Conservation (phyloP, 1,284 basidiomycete species). For the Ceratobasidium sp. region DNA sequence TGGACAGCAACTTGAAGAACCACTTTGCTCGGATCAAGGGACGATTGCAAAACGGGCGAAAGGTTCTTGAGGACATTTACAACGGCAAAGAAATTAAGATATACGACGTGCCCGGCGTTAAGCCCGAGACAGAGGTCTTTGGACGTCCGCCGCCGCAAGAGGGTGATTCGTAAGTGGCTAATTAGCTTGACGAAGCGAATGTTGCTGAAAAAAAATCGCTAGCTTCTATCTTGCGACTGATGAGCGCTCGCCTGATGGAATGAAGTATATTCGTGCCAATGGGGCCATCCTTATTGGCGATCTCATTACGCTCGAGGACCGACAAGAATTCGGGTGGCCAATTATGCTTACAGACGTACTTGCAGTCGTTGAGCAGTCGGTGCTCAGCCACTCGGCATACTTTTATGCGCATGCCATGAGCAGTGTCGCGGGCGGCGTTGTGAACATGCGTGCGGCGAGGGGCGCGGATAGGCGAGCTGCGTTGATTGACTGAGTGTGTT, state of each 20-base stretch:
- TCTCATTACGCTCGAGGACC: conserved; percentile 59
- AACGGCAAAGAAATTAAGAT: conserved; percentile 42
- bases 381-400: conserved; percentile 57
- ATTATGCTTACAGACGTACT: conserved; percentile 61
- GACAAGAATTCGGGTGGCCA: conserved; percentile 58
- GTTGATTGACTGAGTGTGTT: conserved; percentile 49
- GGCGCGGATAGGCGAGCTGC: conserved; percentile 59
- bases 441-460: conserved; percentile 58
- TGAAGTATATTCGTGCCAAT: conserved; percentile 55
- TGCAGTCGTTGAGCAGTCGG: conserved; percentile 60
- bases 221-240: conserved; percentile 64
- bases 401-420: conserved; percentile 62
- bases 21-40: conserved; percentile 58
- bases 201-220: background rate
- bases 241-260: conserved; percentile 56
- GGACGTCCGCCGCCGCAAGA: conserved; percentile 47
- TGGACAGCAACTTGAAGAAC: conserved; percentile 54
- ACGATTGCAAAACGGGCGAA: conserved; percentile 54
- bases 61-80: conserved; percentile 51
- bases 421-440: conserved; percentile 59
- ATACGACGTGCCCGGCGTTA: conserved; percentile 50
- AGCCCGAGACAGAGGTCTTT: conserved; percentile 47
- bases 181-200: background rate
- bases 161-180: conserved; percentile 51
- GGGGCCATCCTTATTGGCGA: conserved; percentile 60